Evolutionary conservation across 1,139 yeast genomes (phyloP).

Genomic region (Pichia sp.): DNA sequence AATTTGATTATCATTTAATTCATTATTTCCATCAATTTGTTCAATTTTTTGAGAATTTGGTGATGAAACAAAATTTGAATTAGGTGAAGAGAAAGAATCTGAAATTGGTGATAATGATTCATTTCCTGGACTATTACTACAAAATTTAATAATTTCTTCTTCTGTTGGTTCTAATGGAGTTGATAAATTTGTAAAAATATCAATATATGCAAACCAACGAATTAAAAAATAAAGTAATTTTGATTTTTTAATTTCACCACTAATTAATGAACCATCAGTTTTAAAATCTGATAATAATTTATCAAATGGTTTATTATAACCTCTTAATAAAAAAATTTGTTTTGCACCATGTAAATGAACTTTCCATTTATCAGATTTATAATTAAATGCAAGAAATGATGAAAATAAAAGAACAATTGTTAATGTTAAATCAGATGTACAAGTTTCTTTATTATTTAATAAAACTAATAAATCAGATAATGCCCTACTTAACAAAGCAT

Average conservation of each 20-base stretch:
- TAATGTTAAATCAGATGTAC: constrained; percentile 60
- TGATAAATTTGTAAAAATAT: constrained; percentile 56
- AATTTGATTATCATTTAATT: constrained; percentile 15
- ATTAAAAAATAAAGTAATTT: constrained; percentile 55
- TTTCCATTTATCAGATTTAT: constrained; percentile 50
- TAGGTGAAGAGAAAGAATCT: constrained; percentile 9
- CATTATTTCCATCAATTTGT: constrained; percentile 15
- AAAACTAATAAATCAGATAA: constrained; percentile 49
- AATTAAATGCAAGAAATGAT: constrained; percentile 54
- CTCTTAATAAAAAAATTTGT: constrained; percentile 57
- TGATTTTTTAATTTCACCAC: constrained; percentile 28
- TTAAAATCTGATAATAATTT: constrained; percentile 23
- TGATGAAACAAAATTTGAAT: constrained; percentile 1
- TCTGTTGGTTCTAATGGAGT: constrained; percentile 31
- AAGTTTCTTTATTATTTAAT: constrained; percentile 45
- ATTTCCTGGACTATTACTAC: constrained; percentile 8
- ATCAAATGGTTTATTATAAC: constrained; percentile 34
- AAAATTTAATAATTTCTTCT: constrained; percentile 18
- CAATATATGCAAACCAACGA: constrained; percentile 69
- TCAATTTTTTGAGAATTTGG: neutral
- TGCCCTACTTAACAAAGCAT: constrained; percentile 49
- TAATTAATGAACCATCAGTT: constrained; percentile 11
- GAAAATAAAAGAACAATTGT: constrained; percentile 58
- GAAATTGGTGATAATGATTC: constrained; percentile 10
- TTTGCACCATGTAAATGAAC: constrained; percentile 66